phyloP scores from a whole-genome alignment of 2,329 filamentous ascomycete genomes.

The Zasmidium angulare region DNA sequence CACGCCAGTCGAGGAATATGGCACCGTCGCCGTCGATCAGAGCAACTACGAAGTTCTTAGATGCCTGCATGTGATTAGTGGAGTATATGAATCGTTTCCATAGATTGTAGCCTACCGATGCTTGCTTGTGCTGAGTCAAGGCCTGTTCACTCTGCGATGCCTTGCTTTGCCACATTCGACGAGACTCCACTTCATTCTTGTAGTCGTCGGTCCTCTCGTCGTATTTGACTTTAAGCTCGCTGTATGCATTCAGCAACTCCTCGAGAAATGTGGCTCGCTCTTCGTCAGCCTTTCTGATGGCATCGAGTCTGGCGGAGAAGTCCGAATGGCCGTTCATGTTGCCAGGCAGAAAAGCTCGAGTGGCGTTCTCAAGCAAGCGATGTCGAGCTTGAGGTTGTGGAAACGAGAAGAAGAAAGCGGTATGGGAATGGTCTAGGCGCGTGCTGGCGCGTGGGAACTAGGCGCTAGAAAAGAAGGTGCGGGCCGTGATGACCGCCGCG shows the following conservation, averaged over 20 bases:
- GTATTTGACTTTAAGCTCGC: conserved; percentile 34
- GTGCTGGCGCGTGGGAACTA: not conserved
- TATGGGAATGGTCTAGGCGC: not conserved
- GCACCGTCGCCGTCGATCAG: conserved; percentile 53
- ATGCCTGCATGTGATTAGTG: conserved; percentile 20
- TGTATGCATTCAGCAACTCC: conserved; percentile 33
- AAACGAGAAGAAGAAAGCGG: not conserved
- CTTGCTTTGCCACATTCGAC: conserved; percentile 37
- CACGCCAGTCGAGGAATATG: conserved; percentile 41
- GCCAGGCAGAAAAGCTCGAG: not conserved
- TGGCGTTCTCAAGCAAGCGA: not conserved
- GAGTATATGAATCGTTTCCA: not conserved
- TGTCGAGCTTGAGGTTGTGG: no score
- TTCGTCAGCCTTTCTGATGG: conserved; percentile 33
- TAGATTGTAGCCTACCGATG: conserved; percentile 25
- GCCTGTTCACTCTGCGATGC: conserved; percentile 23
- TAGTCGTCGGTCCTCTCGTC: conserved; percentile 37
- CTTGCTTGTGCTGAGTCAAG: conserved; percentile 25
- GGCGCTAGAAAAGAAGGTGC: not conserved
- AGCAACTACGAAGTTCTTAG: conserved; percentile 46
- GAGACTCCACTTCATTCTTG: conserved; percentile 37
- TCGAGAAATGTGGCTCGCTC: conserved; percentile 33
- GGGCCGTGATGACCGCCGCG: not conserved
- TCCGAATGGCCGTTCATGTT: conserved; percentile 23
- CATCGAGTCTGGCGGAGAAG: conserved; percentile 31